Conservation (phyloP, 176 grass and related monocot species). For the Musa schizocarpa region DNA sequence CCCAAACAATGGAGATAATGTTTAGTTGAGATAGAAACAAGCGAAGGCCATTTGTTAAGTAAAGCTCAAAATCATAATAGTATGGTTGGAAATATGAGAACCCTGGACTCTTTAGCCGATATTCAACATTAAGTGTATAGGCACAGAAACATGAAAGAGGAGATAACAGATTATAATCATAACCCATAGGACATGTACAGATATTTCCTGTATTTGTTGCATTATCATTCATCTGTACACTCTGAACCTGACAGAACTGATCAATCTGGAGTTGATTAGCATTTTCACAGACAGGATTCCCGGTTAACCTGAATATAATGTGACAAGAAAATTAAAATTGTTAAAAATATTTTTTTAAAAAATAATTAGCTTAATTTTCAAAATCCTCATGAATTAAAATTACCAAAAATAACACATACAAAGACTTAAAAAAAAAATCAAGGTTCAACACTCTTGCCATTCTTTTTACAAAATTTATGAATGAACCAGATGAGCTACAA, state of each 20-base stretch:
- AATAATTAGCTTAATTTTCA: too few relatives aligned
- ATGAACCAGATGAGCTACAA: too few relatives aligned
- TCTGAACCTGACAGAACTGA: conserved; percentile 27
- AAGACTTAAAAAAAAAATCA: too few relatives aligned
- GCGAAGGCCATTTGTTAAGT: conserved; percentile 41
- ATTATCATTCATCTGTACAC: neutral
- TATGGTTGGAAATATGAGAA: conserved; percentile 49
- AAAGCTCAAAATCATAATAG: conserved; percentile 31
- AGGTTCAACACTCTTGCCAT: too few relatives aligned
- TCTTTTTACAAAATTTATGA: too few relatives aligned
- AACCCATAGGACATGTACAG: conserved; percentile 18
- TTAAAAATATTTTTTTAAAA: neutral
- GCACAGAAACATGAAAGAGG: conserved; percentile 31
- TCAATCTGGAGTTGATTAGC: conserved; percentile 34
- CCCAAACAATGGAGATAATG: conserved; percentile 40
- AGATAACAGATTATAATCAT: conserved; percentile 30
- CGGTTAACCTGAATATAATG: conserved; percentile 42
- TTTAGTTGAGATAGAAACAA: conserved; percentile 37
- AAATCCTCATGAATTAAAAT: too few relatives aligned
- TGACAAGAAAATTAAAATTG: neutral
- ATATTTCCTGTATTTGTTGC: conserved; percentile 6
- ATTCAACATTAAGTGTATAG: conserved; percentile 33
- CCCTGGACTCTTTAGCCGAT: conserved; percentile 72
- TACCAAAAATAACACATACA: too few relatives aligned
- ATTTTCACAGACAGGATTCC: conserved; percentile 47